phyloP scores from a whole-genome alignment of 176 grass and related monocot genomes.

The Avena insularis region DNA sequence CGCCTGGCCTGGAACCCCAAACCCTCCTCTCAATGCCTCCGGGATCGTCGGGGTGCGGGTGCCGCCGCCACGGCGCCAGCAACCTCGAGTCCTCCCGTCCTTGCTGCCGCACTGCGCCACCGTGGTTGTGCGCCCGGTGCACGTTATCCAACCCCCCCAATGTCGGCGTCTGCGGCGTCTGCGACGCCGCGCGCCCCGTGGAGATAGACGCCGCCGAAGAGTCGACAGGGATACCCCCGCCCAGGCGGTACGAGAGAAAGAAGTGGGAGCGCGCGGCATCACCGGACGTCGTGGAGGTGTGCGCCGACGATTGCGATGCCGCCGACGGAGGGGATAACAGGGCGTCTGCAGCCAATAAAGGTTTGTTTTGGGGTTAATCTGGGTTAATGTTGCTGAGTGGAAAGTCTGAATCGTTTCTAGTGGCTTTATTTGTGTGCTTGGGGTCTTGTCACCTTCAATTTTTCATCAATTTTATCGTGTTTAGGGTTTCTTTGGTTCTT shows the following conservation, averaged over 20 bases:
- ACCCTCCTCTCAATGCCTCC: not conserved
- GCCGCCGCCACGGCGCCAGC: not conserved
- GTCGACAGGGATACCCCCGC: slow-evolving; percentile 25
- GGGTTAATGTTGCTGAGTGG: not conserved
- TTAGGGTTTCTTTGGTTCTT: not conserved
- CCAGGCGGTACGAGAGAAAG: slow-evolving; percentile 21
- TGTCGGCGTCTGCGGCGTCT: slow-evolving; percentile 41
- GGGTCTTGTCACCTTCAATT: not conserved
- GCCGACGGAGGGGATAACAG: not conserved
- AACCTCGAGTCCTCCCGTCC: not conserved
- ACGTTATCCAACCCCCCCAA: slow-evolving; percentile 44
- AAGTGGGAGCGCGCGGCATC: slow-evolving; percentile 46
- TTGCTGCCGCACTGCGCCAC: not conserved
- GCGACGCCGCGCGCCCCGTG: slow-evolving; percentile 40
- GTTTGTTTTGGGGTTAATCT: slow-evolving; percentile 18
- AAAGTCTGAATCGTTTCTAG: not conserved
- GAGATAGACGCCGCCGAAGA: slow-evolving; percentile 51
- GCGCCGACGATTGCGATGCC: not conserved
- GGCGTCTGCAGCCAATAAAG: slow-evolving; percentile 28
- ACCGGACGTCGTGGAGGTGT: slow-evolving; percentile 14
- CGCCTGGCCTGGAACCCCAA: slow-evolving; percentile 3
- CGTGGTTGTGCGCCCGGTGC: slow-evolving; percentile 60
- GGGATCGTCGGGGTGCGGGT: not conserved
- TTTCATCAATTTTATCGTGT: not conserved
- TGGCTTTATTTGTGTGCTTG: not conserved